Conservation (phyloP, 2,329 filamentous ascomycete species). For the Chrysosporium queenslandicum region DNA sequence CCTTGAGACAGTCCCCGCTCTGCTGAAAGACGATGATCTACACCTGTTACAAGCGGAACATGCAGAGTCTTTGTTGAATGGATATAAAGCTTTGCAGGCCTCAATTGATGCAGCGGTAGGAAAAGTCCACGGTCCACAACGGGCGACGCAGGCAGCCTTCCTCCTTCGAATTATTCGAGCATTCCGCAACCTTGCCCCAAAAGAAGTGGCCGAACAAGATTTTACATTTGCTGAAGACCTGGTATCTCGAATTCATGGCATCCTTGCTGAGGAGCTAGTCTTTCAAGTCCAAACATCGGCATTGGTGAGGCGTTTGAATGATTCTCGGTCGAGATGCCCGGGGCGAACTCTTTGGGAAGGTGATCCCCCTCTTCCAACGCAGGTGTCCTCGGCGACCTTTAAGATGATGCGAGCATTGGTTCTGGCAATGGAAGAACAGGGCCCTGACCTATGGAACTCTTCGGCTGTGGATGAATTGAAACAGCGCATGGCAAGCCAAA, state of each 20-base stretch:
- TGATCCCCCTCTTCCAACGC: constrained; percentile 60
- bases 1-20: constrained; percentile 25
- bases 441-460: constrained; percentile 72
- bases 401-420: constrained; percentile 58
- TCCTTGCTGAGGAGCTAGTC: constrained; percentile 48
- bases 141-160: constrained; percentile 49
- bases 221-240: constrained; percentile 49
- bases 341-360: constrained; percentile 73
- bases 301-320: constrained; percentile 33
- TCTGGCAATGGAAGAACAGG: constrained; percentile 56
- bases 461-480: constrained; percentile 57
- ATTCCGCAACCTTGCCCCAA: constrained; percentile 56
- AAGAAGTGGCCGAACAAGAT: constrained; percentile 29
- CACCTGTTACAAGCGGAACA: constrained; percentile 52
- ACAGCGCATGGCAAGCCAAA: constrained; percentile 40
- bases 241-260: constrained; percentile 54
- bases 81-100: constrained; percentile 47
- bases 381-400: constrained; percentile 67
- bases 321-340: constrained; percentile 42
- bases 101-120: constrained; percentile 37
- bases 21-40: constrained; percentile 65
- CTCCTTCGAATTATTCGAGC: constrained; percentile 65
- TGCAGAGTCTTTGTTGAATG: constrained; percentile 45
- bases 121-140: constrained; percentile 36
- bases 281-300: constrained; percentile 36